phyloP scores from a whole-genome alignment of 257 asterid species.

The Fraxinus cuspidata region DNA sequence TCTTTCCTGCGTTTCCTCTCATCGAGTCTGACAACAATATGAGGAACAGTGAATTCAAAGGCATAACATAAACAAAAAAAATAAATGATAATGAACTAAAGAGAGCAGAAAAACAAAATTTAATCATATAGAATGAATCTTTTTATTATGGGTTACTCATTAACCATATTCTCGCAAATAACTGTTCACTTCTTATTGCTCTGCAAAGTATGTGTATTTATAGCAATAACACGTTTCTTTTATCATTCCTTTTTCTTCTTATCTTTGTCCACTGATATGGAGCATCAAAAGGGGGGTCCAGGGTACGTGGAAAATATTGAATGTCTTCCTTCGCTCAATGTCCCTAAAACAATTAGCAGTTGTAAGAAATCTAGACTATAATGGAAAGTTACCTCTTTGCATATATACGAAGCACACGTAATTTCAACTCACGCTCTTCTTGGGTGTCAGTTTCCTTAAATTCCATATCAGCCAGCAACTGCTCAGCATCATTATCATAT shows the following conservation, averaged over 20 bases:
- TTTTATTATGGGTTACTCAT: not conserved
- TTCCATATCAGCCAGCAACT: constrained; percentile 85
- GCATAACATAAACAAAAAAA: not conserved
- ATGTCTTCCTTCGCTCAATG: not conserved
- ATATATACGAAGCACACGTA: constrained; percentile 72
- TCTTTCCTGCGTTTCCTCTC: constrained; percentile 86
- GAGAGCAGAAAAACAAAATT: not conserved
- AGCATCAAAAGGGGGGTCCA: not conserved
- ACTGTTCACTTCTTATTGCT: not conserved
- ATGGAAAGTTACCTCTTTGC: constrained; percentile 55
- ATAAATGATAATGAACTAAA: not conserved
- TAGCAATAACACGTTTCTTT: not conserved
- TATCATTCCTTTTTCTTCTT: not conserved
- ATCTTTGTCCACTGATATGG: not conserved
- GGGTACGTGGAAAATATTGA: constrained; percentile 9
- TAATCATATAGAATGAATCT: not conserved
- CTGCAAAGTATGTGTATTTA: not conserved
- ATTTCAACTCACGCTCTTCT: constrained; percentile 71
- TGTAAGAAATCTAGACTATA: constrained; percentile 2
- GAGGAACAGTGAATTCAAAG: constrained; percentile 12
- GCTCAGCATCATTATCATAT: constrained; percentile 91
- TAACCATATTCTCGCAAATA: not conserved
- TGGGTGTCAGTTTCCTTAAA: constrained; percentile 81
- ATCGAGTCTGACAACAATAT: constrained; percentile 60
- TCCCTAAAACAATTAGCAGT: not conserved